Evolutionary conservation across 129 eudicot species (phyloP).

Genomic region (Helianthus annuus): HanXRQr2.0-SUNRISE NC_035439.2:125460405-125460904

Average conservation of each 20-base stretch:
- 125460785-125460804: too few species aligned
- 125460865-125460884: too few species aligned
- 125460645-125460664: conserved; percentile 91
- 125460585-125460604: neutral
- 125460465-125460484: conserved; percentile 79
- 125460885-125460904: too few species aligned
- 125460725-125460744: conserved; percentile 94
- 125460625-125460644: conserved; percentile 86
- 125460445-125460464: conserved; percentile 42
- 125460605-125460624: conserved; percentile 31
- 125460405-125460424: neutral
- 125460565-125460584: neutral
- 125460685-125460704: conserved; percentile 90
- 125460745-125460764: conserved; percentile 58
- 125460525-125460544: conserved; percentile 56
- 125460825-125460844: too few species aligned
- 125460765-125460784: neutral
- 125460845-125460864: too few species aligned
- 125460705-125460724: conserved; percentile 78
- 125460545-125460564: neutral
- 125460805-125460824: too few species aligned
- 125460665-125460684: conserved; percentile 90
- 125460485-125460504: conserved; percentile 65
- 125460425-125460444: neutral
- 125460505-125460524: conserved; percentile 90